Base-by-base conservation (phyloP, 1,139 yeast species). In the Geotrichum candidum region DNA sequence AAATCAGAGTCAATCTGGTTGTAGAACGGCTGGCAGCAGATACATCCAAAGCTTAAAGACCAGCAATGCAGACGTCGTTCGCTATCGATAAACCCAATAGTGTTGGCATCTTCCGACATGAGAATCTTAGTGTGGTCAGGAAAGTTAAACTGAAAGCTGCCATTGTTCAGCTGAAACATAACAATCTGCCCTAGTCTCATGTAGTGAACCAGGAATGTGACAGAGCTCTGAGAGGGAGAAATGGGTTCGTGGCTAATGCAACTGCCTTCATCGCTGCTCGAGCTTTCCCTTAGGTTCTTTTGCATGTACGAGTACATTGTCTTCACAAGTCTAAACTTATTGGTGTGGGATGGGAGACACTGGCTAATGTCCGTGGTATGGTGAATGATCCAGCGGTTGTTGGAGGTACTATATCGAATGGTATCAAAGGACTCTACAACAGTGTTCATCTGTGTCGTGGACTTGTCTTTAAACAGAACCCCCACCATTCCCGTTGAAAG, bases 101-200 rank as follows among this genome's bases (percentile, higher is more conserved):
- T 85, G 66, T 82, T 80, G 23, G 96, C 97, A 61, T 84, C 80
- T 68, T 86, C 86, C 55, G 94, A 87, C 53, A 92, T 75, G 66
- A 96, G 86, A 63, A 92, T 78, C 76, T 94, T 94, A 76, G 88
- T 92, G 72, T 94, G 99, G 76, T 94, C 99, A 72, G 88, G 88
- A 76, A 94, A 94, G 76, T 94, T 94, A 77, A 91, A 91, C 75
- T 94, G 99, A 76, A 88, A 85, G 56, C 90, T 87, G 25, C 97
- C 97, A 72, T 91, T 90, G 71, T 96, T 90, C 79, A 94, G 78
- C 74, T 90, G 96, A 77, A 95, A 94, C 96, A 92, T 88, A 63
- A 91, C 67, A 61, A 68, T 64, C 56, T 66, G 65, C 10, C 57
- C 61, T 3, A 61, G 53, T 13, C 62, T 56, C 35, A 33, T 27